Evolutionary conservation across 176 grass and related monocot species (phyloP).

Genomic region (Bothriochloa decipiens): DNA sequence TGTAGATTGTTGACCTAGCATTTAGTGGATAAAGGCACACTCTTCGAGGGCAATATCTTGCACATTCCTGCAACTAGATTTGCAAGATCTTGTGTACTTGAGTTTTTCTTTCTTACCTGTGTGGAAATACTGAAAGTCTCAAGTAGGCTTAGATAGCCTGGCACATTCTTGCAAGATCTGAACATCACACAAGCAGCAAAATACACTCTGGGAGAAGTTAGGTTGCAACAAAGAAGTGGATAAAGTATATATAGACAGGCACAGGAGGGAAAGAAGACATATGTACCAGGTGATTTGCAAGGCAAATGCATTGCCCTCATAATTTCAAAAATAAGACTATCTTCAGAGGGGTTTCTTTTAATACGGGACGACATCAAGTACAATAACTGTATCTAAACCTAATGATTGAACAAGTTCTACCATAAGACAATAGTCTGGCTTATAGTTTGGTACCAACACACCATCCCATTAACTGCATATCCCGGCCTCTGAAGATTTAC

Average conservation of each 20-base stretch:
- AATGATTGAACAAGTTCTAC: conserved; percentile 20
- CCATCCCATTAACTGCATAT: conserved; percentile 36
- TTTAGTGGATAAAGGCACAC: conserved; percentile 60
- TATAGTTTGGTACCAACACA: conserved; percentile 26
- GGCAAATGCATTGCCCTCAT: conserved; percentile 23
- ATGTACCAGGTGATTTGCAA: neutral
- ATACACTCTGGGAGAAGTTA: neutral
- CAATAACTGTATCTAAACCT: conserved; percentile 20
- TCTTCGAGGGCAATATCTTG: conserved; percentile 43
- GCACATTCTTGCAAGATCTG: conserved; percentile 9
- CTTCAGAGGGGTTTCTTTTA: neutral
- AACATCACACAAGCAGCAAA: conserved; percentile 15
- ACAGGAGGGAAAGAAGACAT: neutral
- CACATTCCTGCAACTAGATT: conserved; percentile 42
- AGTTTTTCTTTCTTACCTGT: conserved; percentile 15
- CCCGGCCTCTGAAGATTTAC: conserved; percentile 45
- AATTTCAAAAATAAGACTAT: conserved; percentile 25
- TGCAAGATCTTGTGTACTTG: conserved; percentile 21
- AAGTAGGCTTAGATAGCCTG: conserved; percentile 8
- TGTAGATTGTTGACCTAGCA: conserved; percentile 49
- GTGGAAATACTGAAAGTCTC: conserved; percentile 16
- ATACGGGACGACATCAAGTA: conserved; percentile 12
- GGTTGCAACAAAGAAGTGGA: neutral
- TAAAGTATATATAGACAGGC: neutral
- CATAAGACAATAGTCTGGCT: conserved; percentile 20